phyloP scores from a whole-genome alignment of 352 stramenopile genomes.

The Pythium folliculosum region DNA sequence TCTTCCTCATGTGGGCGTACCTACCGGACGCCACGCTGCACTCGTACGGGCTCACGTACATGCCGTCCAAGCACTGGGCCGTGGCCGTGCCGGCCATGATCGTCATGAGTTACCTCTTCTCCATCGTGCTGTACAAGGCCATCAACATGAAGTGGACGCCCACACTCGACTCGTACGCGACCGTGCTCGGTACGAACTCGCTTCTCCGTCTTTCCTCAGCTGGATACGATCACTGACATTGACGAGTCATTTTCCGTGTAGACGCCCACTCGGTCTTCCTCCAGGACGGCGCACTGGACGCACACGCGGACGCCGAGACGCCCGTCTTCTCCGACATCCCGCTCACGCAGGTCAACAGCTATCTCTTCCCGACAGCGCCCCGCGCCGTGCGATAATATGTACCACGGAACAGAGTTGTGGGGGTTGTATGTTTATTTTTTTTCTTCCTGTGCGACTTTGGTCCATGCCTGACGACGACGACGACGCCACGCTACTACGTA shows the following conservation, averaged over 20 bases:
- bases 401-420: no score
- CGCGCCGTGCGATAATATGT: neutral
- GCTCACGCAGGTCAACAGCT: conserved; percentile 68
- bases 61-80: conserved; percentile 90
- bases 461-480: no score
- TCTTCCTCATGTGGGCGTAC: conserved; percentile 90
- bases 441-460: no score
- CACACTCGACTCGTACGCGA: conserved; percentile 73
- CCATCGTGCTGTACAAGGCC: conserved; percentile 82
- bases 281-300: conserved; percentile 36
- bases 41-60: conserved; percentile 85
- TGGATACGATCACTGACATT: no score
- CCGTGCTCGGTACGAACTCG: conserved; percentile 54
- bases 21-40: conserved; percentile 76
- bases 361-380: conserved; percentile 40
- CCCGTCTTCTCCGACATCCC: conserved; percentile 79
- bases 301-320: conserved; percentile 57
- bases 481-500: no score
- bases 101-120: conserved; percentile 81
- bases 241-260: no score
- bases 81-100: conserved; percentile 85
- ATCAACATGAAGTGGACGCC: conserved; percentile 81
- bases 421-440: conserved; percentile 9
- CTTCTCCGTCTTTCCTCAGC: no score
- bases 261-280: conserved; percentile 72